Conservation (phyloP, 495 filamentous ascomycete species). For the Podospora australis region DNA sequence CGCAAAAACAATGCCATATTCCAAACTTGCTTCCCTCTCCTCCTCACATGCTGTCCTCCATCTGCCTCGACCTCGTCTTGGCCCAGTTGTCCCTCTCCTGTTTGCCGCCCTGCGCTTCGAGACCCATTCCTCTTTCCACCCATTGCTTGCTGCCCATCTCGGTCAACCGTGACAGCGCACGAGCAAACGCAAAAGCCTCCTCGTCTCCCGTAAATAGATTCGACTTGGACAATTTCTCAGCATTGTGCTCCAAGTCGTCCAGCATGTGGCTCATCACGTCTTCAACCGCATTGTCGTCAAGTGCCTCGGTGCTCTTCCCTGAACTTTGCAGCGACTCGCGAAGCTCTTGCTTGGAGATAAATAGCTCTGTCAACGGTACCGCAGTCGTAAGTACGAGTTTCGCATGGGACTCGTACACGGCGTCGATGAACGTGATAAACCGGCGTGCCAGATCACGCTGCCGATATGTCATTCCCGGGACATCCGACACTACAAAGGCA, state of each 20-base stretch:
- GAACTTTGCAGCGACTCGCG: constrained; percentile 40
- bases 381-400: constrained; percentile 90
- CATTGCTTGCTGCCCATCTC: constrained; percentile 95
- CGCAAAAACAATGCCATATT: too few species aligned
- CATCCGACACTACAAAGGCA: constrained; percentile 82
- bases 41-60: constrained; percentile 66
- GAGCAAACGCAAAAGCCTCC: constrained; percentile 91
- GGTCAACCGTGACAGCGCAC: constrained; percentile 73
- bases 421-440: constrained; percentile 97
- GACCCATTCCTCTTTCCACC: constrained; percentile 80
- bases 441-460: constrained; percentile 83
- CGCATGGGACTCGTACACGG: constrained; percentile 80
- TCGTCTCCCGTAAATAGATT: constrained; percentile 92
- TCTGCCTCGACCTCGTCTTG: constrained; percentile 59
- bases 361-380: constrained; percentile 76
- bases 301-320: constrained; percentile 33
- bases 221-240: constrained; percentile 75
- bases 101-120: constrained; percentile 52
- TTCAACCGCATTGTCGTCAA: constrained; percentile 50
- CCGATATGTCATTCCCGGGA: constrained; percentile 83
- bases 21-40: not conserved
- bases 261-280: constrained; percentile 85
- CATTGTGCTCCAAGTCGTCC: constrained; percentile 87
- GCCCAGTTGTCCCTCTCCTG: constrained; percentile 58
- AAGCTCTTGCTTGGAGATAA: constrained; percentile 78